A percentile compares a stretch with the other conserved stretches of the same genome.
These are phyloP conservation scores for Neoarthrinium moseri DNA, from an alignment of 2,329 filamentous ascomycete species.

Conservation along the genomic window DNA sequence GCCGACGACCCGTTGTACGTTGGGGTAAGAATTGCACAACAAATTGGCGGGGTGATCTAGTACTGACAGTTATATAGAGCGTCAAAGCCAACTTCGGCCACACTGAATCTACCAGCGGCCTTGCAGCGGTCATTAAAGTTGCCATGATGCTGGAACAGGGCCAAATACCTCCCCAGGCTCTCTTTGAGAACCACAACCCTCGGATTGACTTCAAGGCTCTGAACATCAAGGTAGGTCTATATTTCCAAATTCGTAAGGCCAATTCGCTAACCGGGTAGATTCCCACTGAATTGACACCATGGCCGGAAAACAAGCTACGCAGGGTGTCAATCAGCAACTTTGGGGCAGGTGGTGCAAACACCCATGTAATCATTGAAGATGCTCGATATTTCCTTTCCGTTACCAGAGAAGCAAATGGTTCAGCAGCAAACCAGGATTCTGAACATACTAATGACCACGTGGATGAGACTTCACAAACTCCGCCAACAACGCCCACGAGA, in stretches of 20 bases:
- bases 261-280: background rate
- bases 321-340: constrained; percentile 19
- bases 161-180: constrained; percentile 14
- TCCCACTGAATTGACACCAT: constrained; percentile 1
- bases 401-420: background rate
- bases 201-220: constrained; percentile 11
- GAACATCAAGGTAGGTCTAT: constrained; percentile 13
- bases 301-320: constrained; percentile 2
- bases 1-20: constrained; percentile 8
- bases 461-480: too few species aligned
- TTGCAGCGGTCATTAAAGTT: constrained; percentile 19
- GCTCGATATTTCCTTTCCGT: background rate
- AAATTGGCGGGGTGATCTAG: too few species aligned
- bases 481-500: too few species aligned
- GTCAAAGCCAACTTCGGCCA: constrained; percentile 22
- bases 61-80: too few species aligned
- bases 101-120: constrained; percentile 16
- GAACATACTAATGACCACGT: too few species aligned
- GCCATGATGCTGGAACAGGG: constrained; percentile 13
- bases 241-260: background rate
- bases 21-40: too few species aligned
- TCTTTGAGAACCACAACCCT: constrained; percentile 13
- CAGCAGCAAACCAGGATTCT: too few species aligned
- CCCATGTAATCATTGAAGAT: constrained; percentile 8
- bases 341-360: constrained; percentile 7